Base-by-base conservation (phyloP, 1,139 yeast species). In the Pichia sp. region DNA sequence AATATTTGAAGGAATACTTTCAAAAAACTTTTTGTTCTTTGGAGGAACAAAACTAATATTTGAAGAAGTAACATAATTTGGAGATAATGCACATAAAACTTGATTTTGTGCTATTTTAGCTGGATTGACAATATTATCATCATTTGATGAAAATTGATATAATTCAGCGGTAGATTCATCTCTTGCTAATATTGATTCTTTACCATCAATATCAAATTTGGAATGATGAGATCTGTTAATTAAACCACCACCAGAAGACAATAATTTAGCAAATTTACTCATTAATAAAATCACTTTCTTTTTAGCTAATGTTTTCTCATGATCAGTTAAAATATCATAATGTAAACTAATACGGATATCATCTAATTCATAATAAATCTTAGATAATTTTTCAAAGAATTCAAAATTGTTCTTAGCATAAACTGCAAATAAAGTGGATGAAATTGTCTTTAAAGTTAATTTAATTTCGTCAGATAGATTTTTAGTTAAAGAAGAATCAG, bases 361-460 rank as follows among this genome's bases (percentile, higher is more conserved):
- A 53, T 81, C 80, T 51, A 87, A 69, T 40, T 78, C 76, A 42
- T 72, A 64, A 59, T 77, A 81, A 40, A 79, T 66, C 16, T 59
- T 61, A 2, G 70, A 62, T 50, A 82, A 66, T 51, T 75, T 78
- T 47, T 70, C 68, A 61, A 74, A 80, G 38, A 80, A 68, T 31
- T 73, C 65, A 47, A 78, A 80, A 54, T 81, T 86, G 35, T 85
- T 84, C 51, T 76, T 74, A 0, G 89, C 75, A 60, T 82, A 82
- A 54, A 81, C 69, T 1, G 86, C 78, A 62, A 74, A 82, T 38
- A 81, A 72, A 54, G 81, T 85, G 5, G 82, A 70, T 13, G 77
- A 70, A 41, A 83, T 62, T 39, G 78, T 69, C 23, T 73, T 70
- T 51, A 81, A 61, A 2, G 81, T 72, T 23, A 79, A 71, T 25